Conservation (phyloP, 805 yeast species). For the Metschnikowia matae region DNA sequence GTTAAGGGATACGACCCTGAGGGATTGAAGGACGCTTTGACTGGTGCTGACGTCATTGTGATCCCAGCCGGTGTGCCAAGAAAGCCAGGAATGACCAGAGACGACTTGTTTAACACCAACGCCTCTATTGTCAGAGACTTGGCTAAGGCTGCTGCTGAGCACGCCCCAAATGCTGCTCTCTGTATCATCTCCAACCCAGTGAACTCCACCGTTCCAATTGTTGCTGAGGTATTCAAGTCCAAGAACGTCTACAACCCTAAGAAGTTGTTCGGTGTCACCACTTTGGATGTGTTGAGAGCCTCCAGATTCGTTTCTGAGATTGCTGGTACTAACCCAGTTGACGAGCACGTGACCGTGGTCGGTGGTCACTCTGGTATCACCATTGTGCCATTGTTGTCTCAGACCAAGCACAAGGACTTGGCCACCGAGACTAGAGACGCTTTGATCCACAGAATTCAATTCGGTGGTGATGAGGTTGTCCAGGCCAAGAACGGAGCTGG, state of each 20-base stretch:
- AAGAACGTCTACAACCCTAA: slow-evolving; percentile 87
- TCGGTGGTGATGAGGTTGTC: slow-evolving; percentile 95
- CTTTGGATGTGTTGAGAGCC: slow-evolving; percentile 87
- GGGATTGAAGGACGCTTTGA: slow-evolving; percentile 63
- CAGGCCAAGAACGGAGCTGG: slow-evolving; percentile 93
- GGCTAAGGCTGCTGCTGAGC: slow-evolving; percentile 79
- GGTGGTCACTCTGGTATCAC: slow-evolving; percentile 98
- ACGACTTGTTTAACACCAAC: slow-evolving; percentile 92
- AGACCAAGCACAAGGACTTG: slow-evolving; percentile 62
- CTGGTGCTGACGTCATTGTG: slow-evolving; percentile 78
- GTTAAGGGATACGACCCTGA: slow-evolving; percentile 89
- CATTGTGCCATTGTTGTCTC: slow-evolving; percentile 89
- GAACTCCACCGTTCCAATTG: slow-evolving; percentile 96
- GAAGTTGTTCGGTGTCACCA: slow-evolving; percentile 93
- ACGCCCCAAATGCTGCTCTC: slow-evolving; percentile 80
- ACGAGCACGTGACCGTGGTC: slow-evolving; percentile 79
- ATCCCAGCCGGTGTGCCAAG: slow-evolving; percentile 98
- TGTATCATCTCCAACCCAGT: slow-evolving; percentile 91
- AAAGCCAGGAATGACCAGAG: slow-evolving; percentile 99
- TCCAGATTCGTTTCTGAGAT: slow-evolving; percentile 73
- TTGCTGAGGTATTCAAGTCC: slow-evolving; percentile 83
- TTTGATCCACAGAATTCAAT: slow-evolving; percentile 84
- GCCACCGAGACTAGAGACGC: slow-evolving; percentile 61
- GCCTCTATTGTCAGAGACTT: slow-evolving; percentile 93
- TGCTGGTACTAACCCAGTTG: slow-evolving; percentile 68